phyloP scores from a whole-genome alignment of 208 protist species.

The Trypanosoma lewisi region DNA sequence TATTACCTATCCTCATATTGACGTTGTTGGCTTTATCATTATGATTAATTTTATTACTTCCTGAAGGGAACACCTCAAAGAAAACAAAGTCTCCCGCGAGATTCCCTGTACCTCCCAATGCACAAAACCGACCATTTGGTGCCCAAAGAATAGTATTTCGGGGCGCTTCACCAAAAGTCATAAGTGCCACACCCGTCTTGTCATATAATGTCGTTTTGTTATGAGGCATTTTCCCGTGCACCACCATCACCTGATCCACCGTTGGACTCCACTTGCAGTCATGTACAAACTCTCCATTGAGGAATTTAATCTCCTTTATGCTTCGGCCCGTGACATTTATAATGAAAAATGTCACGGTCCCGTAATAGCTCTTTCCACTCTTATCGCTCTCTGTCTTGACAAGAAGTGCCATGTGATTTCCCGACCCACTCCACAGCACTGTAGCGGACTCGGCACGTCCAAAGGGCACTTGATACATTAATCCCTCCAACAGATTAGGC shows the following conservation, averaged over 20 bases:
- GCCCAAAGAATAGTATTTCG: conserved; percentile 82
- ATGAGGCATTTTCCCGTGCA: conserved; percentile 88
- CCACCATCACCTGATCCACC: conserved; percentile 79
- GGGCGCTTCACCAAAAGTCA: conserved; percentile 84
- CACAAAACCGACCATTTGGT: conserved; percentile 65
- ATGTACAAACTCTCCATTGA: conserved; percentile 78
- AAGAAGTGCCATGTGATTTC: conserved; percentile 64
- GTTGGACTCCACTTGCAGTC: conserved; percentile 82
- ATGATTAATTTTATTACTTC: background rate
- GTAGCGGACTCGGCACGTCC: conserved; percentile 64
- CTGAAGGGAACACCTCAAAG: conserved; percentile 22
- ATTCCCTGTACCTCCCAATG: conserved; percentile 85
- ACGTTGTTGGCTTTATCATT: background rate
- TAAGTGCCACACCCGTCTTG: conserved; percentile 68
- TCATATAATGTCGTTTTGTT: conserved; percentile 89
- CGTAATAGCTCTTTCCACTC: conserved; percentile 90
- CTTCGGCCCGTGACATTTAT: conserved; percentile 65
- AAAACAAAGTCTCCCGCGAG: conserved; percentile 87
- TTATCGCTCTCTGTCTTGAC: conserved; percentile 81
- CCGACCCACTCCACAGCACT: conserved; percentile 65
- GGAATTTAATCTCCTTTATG: conserved; percentile 67
- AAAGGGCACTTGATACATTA: conserved; percentile 65
- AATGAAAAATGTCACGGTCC: conserved; percentile 69
- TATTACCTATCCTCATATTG: background rate
- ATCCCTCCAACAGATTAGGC: conserved; percentile 60